These are phyloP conservation scores for Sistotremastrum niveocremeum DNA, from an alignment of 768 basidiomycete genomes.

Conservation along the genomic window DNA sequence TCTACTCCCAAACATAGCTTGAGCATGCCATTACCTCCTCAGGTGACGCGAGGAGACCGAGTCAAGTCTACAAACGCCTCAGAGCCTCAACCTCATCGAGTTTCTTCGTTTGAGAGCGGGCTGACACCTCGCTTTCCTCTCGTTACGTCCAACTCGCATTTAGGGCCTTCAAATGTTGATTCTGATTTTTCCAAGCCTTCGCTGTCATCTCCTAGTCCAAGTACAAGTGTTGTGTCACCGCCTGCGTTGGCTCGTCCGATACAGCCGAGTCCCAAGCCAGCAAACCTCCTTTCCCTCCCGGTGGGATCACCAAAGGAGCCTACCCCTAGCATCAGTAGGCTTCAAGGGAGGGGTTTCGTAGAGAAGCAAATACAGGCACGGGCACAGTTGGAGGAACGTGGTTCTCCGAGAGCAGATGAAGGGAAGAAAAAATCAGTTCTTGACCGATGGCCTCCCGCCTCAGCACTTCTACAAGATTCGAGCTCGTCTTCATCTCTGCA, in stretches of 20 bases:
- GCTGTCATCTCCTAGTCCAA: slow-evolving; percentile 41
- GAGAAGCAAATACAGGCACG: slow-evolving; percentile 70
- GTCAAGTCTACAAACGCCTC: too few relatives aligned
- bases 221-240: slow-evolving; percentile 25
- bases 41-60: too few relatives aligned
- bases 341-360: slow-evolving; percentile 80
- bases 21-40: too few relatives aligned
- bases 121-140: too few relatives aligned
- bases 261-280: slow-evolving; percentile 30
- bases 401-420: slow-evolving; percentile 21
- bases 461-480: slow-evolving; percentile 25
- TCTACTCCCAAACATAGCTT: too few relatives aligned
- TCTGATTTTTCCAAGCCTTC: slow-evolving; percentile 15
- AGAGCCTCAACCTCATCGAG: too few relatives aligned
- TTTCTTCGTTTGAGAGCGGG: too few relatives aligned
- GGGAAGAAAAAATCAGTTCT: slow-evolving; percentile 37
- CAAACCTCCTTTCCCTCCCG: slow-evolving; percentile 41
- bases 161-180: slow-evolving; percentile 18
- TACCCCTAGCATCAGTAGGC: slow-evolving; percentile 68
- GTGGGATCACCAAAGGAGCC: slow-evolving; percentile 39
- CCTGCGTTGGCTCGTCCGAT: slow-evolving; percentile 24
- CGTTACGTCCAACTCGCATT: slow-evolving; percentile 6
- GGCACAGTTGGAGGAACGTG: slow-evolving; percentile 28
- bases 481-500: slow-evolving; percentile 26
- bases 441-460: slow-evolving; percentile 52